Conservation (phyloP, 176 grass and related monocot genomes). For the Chloris gayana region DNA sequence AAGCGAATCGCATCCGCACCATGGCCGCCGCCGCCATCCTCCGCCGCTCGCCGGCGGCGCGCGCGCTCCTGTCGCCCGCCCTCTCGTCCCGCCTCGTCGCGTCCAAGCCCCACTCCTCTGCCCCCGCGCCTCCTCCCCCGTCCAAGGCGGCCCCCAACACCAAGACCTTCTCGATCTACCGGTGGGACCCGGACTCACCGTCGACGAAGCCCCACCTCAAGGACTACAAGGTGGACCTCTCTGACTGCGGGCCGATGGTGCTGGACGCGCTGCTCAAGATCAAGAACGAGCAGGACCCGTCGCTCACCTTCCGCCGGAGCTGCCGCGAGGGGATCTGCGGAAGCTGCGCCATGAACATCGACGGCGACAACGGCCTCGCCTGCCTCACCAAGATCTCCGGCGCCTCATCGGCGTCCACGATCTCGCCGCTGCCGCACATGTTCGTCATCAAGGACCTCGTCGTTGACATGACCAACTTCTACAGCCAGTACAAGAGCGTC, state of each 20-base stretch:
- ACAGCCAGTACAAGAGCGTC: slow-evolving; percentile 89
- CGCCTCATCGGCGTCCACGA: slow-evolving; percentile 40
- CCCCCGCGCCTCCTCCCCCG: slow-evolving; percentile 48
- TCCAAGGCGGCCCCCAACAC: slow-evolving; percentile 3
- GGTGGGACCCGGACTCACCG: slow-evolving; percentile 88
- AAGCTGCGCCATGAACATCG: slow-evolving; percentile 95
- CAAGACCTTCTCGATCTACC: slow-evolving; percentile 99
- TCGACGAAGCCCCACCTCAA: slow-evolving; percentile 78
- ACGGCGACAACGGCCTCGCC: slow-evolving; percentile 93
- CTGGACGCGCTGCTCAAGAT: slow-evolving; percentile 89
- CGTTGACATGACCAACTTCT: slow-evolving; percentile 99
- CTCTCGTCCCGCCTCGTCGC: slow-evolving; percentile 63
- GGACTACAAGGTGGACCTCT: slow-evolving; percentile 81
- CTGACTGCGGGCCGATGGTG: slow-evolving; percentile 88
- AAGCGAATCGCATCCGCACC: slow-evolving; percentile 45
- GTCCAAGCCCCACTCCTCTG: slow-evolving; percentile 68
- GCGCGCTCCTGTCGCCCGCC: slow-evolving; percentile 49
- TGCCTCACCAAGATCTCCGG: slow-evolving; percentile 93
- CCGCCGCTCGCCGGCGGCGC: slow-evolving; percentile 50
- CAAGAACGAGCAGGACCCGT: slow-evolving; percentile 95
- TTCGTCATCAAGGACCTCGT: slow-evolving; percentile 96
- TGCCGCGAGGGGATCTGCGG: slow-evolving; percentile 99
- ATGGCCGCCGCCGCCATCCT: slow-evolving; percentile 51
- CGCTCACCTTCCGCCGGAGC: slow-evolving; percentile 93
- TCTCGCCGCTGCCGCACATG: slow-evolving; percentile 96